Evolutionary conservation across 1,284 basidiomycete genomes (phyloP), one percentile per base, ranked within the genome.

Genomic region (Leccinum griseonigrum): DNA sequence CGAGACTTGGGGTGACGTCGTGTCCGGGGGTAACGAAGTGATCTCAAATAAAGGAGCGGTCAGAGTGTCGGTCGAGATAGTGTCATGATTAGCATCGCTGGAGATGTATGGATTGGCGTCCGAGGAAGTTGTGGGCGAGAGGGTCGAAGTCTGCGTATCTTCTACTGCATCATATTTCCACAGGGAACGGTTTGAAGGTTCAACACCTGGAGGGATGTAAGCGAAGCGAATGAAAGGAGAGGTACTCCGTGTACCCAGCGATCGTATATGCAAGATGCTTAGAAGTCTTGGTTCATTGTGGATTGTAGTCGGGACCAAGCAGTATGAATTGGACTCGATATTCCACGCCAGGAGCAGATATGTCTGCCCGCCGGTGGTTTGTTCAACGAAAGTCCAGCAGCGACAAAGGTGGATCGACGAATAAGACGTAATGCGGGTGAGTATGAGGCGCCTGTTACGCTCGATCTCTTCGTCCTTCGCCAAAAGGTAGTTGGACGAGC

Each of bases 401-500:
- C 88, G 63, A 90, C 81, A 67, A 87, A 90, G 1, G 88, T 89
- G 4, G 87, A 85, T 4, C 88, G 83, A 43, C 89, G 85, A 50
- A 91, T 80, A 61, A 88, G 81, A 69, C 88, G 85, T 0, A 83
- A 83, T 0, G 86, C 82, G 0, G 87, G 88, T 8, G 89, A 88
- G 68, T 88, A 90, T 0, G 84, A 85, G 7, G 86, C 81, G 2
- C 78, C 80, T 43, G 85, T 81, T 1, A 90, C 84, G 18, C 86
- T 88, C 22, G 86, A 88, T 11, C 85, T 82, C 48, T 76, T 80
- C 3, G 85, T 87, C 64, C 83, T 85, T 34, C 87, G 79, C 88
- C 88, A 90, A 71, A 90, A 90, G 0, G 88, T 87, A 2, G 84
- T 88, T 0, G 88, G 88, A 31, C 88, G 86, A 57, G 82, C 83